These are phyloP conservation scores for Magnusiomyces fungicola DNA, from an alignment of 1,139 yeast genomes.

Conservation along the genomic window DNA sequence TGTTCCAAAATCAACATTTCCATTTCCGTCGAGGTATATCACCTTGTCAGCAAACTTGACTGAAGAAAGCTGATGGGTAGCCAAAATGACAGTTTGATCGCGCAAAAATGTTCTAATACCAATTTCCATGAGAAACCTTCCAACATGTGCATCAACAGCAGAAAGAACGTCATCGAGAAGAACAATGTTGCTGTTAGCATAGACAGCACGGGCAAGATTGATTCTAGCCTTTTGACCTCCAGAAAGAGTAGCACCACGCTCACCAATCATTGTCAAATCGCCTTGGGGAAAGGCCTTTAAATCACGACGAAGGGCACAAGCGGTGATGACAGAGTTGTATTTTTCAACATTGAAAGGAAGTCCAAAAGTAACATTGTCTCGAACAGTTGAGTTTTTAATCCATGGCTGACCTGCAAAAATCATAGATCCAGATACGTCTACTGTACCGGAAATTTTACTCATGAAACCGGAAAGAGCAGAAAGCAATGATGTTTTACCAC, in stretches of 20 bases:
- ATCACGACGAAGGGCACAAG: constrained; percentile 65
- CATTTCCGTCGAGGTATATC: constrained; percentile 62
- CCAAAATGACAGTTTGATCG: constrained; percentile 63
- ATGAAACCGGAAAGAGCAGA: constrained; percentile 57
- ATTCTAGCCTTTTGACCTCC: constrained; percentile 93
- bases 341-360: constrained; percentile 44
- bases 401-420: constrained; percentile 56
- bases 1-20: constrained; percentile 55
- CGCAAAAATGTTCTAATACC: constrained; percentile 56
- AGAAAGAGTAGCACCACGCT: constrained; percentile 82
- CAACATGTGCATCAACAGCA: constrained; percentile 91
- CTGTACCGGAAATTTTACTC: constrained; percentile 43
- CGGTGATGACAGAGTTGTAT: constrained; percentile 51
- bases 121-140: constrained; percentile 66
- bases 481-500: constrained; percentile 62
- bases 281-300: constrained; percentile 69
- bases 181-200: constrained; percentile 57
- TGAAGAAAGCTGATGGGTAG: constrained; percentile 76
- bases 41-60: constrained; percentile 58
- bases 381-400: constrained; percentile 78
- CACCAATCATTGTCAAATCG: constrained; percentile 84
- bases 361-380: constrained; percentile 72
- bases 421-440: constrained; percentile 35
- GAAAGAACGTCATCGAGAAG: constrained; percentile 79
- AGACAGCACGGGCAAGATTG: constrained; percentile 78